These are phyloP conservation scores for Suillus cothurnatus DNA, from an alignment of 768 basidiomycete species.

Conservation along the genomic window DNA sequence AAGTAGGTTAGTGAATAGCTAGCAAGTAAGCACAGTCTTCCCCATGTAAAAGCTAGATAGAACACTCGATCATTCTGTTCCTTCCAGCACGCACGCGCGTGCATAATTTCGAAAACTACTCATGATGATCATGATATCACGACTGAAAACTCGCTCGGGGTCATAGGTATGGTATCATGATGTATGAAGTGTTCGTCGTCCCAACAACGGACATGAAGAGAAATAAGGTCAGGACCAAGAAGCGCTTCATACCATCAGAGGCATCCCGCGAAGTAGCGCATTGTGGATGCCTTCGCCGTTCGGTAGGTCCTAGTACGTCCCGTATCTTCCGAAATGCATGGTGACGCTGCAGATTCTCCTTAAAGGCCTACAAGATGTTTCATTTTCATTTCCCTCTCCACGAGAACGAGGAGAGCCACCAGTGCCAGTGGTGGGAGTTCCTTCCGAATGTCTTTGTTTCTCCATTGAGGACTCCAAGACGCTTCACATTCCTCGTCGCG, in stretches of 20 bases:
- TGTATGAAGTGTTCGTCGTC: neutral
- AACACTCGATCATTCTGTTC: neutral
- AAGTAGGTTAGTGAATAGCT: neutral
- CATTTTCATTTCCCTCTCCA: neutral
- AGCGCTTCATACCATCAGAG: neutral
- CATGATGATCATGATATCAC: neutral
- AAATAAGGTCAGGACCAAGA: neutral
- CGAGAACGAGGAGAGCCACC: neutral
- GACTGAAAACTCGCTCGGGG: neutral
- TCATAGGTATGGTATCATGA: neutral
- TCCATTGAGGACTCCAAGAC: neutral
- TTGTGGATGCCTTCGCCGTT: neutral
- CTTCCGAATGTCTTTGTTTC: neutral
- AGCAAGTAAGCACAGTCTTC: neutral
- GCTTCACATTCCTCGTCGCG: neutral
- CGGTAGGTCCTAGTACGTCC: neutral
- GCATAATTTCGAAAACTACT: neutral
- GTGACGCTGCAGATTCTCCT: neutral
- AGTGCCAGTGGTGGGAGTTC: neutral
- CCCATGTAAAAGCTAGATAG: neutral
- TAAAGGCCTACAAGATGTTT: neutral
- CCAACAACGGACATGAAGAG: neutral
- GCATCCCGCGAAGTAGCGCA: neutral
- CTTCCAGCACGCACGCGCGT: neutral
- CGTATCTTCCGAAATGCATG: neutral